Percentiles rank a stretch among this genome's conserved stretches.
Conservation (phyloP, 176 grass and related monocot genomes). For the Oryza punctata region DNA sequence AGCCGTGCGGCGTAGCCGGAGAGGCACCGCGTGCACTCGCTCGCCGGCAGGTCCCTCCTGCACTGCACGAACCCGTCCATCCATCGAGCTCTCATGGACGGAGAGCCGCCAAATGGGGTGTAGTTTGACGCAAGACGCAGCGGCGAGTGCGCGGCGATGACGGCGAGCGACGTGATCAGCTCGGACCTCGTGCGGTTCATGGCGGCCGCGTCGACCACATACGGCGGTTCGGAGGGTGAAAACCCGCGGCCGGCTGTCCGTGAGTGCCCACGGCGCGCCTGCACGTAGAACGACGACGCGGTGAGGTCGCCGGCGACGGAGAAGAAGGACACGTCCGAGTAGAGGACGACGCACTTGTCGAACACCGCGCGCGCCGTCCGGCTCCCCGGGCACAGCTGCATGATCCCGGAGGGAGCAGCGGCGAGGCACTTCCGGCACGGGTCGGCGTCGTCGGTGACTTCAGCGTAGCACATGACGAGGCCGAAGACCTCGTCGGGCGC, state of each 20-base stretch:
- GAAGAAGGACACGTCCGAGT: conserved; percentile 29
- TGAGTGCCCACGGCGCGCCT: too few relatives aligned
- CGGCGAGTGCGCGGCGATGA: not conserved
- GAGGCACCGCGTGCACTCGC: conserved; percentile 34
- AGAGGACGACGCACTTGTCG: not conserved
- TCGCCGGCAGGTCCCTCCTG: conserved; percentile 24
- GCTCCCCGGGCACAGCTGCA: not conserved
- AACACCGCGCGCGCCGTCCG: not conserved
- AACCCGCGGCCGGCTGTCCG: too few relatives aligned
- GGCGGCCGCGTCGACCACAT: not conserved
- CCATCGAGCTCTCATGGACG: not conserved
- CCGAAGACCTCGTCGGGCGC: conserved; percentile 7
- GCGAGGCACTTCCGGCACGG: conserved; percentile 38
- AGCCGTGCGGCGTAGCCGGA: not conserved
- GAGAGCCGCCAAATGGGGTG: not conserved
- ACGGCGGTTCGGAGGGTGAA: too few relatives aligned
- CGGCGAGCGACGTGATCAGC: not conserved
- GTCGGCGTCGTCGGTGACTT: not conserved
- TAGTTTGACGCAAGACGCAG: not conserved
- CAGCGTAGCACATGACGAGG: conserved; percentile 32
- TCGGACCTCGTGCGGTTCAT: not conserved
- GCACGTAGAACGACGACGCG: not conserved
- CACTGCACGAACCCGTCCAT: conserved; percentile 45
- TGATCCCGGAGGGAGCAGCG: not conserved
- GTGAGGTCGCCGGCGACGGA: not conserved